A percentile compares a stretch with the other conserved stretches of the same genome.
These are phyloP conservation scores for Bjerkandera adusta DNA, from an alignment of 1,284 basidiomycete species.

Conservation along the genomic window DNA sequence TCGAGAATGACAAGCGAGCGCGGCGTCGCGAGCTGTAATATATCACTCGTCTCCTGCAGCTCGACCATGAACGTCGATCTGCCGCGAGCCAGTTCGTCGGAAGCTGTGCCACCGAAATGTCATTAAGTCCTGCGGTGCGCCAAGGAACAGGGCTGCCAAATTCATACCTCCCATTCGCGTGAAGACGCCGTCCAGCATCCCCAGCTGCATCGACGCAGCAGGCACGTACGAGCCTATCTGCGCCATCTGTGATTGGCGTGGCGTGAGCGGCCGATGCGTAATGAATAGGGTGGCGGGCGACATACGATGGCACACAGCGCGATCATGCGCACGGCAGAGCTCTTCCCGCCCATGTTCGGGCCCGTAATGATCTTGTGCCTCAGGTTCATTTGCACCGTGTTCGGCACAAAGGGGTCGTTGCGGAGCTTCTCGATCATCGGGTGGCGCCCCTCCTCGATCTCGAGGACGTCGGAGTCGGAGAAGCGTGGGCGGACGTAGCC, in stretches of 20 bases:
- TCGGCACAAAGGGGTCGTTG: conserved; percentile 80
- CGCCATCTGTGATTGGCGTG: conserved; percentile 34
- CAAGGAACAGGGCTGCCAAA: conserved; percentile 9
- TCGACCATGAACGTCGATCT: conserved; percentile 97
- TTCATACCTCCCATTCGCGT: conserved; percentile 85
- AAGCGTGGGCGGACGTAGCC: conserved; percentile 75
- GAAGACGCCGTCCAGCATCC: conserved; percentile 81
- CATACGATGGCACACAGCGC: conserved; percentile 69
- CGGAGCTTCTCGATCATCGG: conserved; percentile 80
- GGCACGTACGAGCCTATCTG: conserved; percentile 73
- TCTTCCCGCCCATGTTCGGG: conserved; percentile 84
- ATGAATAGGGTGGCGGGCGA: not conserved
- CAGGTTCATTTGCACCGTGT: conserved; percentile 57
- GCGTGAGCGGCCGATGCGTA: not conserved
- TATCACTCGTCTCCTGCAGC: conserved; percentile 91
- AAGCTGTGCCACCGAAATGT: conserved; percentile 47
- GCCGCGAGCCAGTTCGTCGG: conserved; percentile 81
- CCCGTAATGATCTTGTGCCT: conserved; percentile 80
- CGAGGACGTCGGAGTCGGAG: conserved; percentile 53
- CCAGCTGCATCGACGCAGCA: conserved; percentile 67
- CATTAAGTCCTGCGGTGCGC: not conserved
- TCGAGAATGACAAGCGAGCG: conserved; percentile 85
- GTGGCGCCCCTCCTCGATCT: conserved; percentile 75
- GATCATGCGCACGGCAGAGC: conserved; percentile 73
- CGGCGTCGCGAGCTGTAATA: conserved; percentile 71